A percentile compares a stretch with the other conserved stretches of the same genome.
Conservation (phyloP, 768 basidiomycete species). For the button mushroom (Agaricus bisporus) region DNA sequence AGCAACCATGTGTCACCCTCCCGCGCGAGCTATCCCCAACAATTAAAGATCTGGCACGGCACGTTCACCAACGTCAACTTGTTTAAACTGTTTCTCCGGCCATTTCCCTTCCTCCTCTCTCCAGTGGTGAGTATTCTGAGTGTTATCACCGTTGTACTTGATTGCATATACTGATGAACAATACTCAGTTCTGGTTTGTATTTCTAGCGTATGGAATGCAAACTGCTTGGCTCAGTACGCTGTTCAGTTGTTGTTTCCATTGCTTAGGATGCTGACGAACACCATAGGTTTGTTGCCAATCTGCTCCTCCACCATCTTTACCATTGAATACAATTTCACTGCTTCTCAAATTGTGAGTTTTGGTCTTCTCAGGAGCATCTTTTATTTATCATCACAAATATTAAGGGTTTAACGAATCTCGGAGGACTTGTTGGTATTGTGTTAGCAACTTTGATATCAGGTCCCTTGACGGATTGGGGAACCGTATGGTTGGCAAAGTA, state of each 20-base stretch:
- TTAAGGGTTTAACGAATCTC: slow-evolving; percentile 33
- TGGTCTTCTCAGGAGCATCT: neutral
- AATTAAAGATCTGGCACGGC: slow-evolving; percentile 31
- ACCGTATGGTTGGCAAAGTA: slow-evolving; percentile 36
- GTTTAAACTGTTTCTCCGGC: slow-evolving; percentile 30
- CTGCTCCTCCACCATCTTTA: slow-evolving; percentile 40
- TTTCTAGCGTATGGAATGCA: slow-evolving; percentile 35
- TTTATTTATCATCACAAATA: neutral
- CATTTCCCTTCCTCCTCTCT: slow-evolving; percentile 36
- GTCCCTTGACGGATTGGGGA: slow-evolving; percentile 36
- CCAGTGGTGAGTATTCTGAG: slow-evolving; percentile 27
- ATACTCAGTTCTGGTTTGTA: slow-evolving; percentile 27
- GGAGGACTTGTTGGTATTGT: slow-evolving; percentile 37
- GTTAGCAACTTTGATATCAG: slow-evolving; percentile 29
- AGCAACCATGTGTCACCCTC: slow-evolving; percentile 4
- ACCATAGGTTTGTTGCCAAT: slow-evolving; percentile 33
- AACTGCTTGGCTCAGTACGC: slow-evolving; percentile 37
- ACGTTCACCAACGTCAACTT: slow-evolving; percentile 29
- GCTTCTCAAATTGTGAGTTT: slow-evolving; percentile 32
- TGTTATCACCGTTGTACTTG: neutral
- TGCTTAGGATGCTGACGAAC: neutral
- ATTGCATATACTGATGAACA: neutral
- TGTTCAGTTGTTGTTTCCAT: neutral
- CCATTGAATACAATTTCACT: slow-evolving; percentile 34
- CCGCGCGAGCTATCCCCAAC: slow-evolving; percentile 24